A percentile compares a stretch with the other conserved stretches of the same genome.
Conservation (phyloP, 2,329 filamentous ascomycete genomes). For the Alternaria sp. region DNA sequence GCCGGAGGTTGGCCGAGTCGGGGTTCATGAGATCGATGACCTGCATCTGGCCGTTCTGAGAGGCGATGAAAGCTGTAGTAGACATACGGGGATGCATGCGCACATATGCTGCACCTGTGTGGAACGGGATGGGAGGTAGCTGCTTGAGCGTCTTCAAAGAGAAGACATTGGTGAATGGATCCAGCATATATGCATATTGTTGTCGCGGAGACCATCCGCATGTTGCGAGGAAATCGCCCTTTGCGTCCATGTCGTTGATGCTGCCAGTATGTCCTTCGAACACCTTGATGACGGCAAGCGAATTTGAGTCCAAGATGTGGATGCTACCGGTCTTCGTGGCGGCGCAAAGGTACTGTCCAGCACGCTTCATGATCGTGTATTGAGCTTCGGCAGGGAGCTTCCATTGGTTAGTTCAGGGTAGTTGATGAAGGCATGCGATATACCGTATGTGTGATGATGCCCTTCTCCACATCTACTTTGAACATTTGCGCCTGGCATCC, state of each 20-base stretch:
- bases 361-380: constrained; percentile 92
- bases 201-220: constrained; percentile 91
- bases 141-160: constrained; percentile 90
- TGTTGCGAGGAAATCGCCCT: constrained; percentile 92
- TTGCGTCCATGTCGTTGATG: constrained; percentile 96
- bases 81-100: constrained; percentile 96
- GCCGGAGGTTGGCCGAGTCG: constrained; percentile 82
- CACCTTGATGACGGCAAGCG: constrained; percentile 77
- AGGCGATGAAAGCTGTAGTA: constrained; percentile 92
- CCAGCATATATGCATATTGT: constrained; percentile 79
- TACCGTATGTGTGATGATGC: constrained; percentile 52
- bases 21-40: constrained; percentile 95
- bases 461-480: constrained; percentile 69
- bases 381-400: constrained; percentile 74
- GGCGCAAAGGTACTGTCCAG: constrained; percentile 85
- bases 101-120: constrained; percentile 90
- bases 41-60: constrained; percentile 91
- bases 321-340: constrained; percentile 83
- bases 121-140: constrained; percentile 88
- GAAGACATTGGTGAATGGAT: constrained; percentile 93
- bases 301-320: constrained; percentile 82
- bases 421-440: constrained; percentile 4
- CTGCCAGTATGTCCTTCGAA: constrained; percentile 90
- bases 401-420: constrained; percentile 17
- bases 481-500: constrained; percentile 89